Conservation (phyloP, 805 yeast species). For the Ogataea minuta region DNA sequence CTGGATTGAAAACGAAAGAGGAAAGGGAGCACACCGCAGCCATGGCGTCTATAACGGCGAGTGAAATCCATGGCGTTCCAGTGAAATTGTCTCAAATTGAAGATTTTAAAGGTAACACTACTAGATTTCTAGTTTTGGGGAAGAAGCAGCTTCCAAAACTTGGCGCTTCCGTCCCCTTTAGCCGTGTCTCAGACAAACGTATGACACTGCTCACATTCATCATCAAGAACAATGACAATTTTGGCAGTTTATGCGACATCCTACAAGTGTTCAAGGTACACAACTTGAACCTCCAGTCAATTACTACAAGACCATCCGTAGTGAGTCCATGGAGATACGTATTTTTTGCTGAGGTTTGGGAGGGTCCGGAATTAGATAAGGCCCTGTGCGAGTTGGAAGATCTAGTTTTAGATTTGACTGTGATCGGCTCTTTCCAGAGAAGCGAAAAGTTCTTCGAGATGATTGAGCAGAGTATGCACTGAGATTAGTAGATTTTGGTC, state of each 20-base stretch:
- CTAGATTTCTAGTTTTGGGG: constrained; percentile 76
- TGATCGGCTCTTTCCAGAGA: constrained; percentile 49
- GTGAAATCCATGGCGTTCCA: constrained; percentile 55
- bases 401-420: constrained; percentile 48
- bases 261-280: constrained; percentile 54
- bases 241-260: constrained; percentile 73
- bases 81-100: constrained; percentile 59
- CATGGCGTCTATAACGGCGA: constrained; percentile 69
- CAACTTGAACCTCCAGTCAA: constrained; percentile 63
- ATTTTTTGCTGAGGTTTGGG: constrained; percentile 71
- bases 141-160: constrained; percentile 25
- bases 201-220: constrained; percentile 65
- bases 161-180: constrained; percentile 1
- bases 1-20: constrained; percentile 32
- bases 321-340: constrained; percentile 74
- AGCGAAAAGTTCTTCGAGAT: constrained; percentile 28
- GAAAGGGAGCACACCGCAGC: constrained; percentile 54
- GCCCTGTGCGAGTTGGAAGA: constrained; percentile 44
- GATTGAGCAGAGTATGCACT: constrained; percentile 18
- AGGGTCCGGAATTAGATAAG: constrained; percentile 26
- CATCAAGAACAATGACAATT: constrained; percentile 55
- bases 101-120: constrained; percentile 73
- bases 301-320: constrained; percentile 75
- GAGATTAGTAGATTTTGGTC: not conserved
- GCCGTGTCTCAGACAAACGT: constrained; percentile 19